A percentile compares a stretch with the other conserved stretches of the same genome.
These are phyloP conservation scores for Chaetomium sp. DNA, from an alignment of 2,329 filamentous ascomycete species.

Conservation along the genomic window DNA sequence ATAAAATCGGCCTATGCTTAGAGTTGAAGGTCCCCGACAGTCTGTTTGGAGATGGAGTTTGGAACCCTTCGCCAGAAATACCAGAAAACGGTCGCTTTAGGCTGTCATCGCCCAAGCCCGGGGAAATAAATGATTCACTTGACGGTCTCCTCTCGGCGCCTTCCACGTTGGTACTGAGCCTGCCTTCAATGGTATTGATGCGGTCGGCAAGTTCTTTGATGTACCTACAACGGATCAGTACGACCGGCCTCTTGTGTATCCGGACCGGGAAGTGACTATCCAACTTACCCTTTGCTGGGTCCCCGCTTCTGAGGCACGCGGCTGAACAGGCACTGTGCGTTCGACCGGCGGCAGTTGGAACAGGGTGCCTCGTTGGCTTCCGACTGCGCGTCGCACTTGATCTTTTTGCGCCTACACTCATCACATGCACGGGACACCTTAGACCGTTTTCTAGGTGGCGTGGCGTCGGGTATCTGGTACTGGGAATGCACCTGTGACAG, in stretches of 20 bases:
- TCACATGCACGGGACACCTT: constrained; percentile 90
- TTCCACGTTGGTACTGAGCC: constrained; percentile 59
- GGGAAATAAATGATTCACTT: constrained; percentile 57
- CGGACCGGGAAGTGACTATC: neutral
- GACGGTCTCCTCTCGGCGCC: constrained; percentile 46
- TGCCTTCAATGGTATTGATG: constrained; percentile 78
- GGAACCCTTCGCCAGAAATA: constrained; percentile 48
- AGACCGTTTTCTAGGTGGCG: constrained; percentile 72
- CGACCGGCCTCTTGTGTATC: neutral
- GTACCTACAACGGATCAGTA: constrained; percentile 58
- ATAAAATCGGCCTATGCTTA: constrained; percentile 50
- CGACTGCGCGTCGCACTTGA: constrained; percentile 80
- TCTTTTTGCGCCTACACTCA: constrained; percentile 86
- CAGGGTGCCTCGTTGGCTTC: constrained; percentile 75
- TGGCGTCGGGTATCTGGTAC: constrained; percentile 54
- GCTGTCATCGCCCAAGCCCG: constrained; percentile 46
- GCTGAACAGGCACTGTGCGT: constrained; percentile 81
- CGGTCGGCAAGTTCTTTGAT: constrained; percentile 90
- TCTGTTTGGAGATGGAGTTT: constrained; percentile 46
- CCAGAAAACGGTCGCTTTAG: constrained; percentile 54
- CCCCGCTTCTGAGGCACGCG: constrained; percentile 85
- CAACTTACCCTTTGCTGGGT: constrained; percentile 77
- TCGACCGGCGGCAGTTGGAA: constrained; percentile 76
- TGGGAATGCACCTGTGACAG: constrained; percentile 37
- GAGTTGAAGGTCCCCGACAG: constrained; percentile 48